Conservation (phyloP, 2,329 filamentous ascomycete species). For the Phialophora expanda region DNA sequence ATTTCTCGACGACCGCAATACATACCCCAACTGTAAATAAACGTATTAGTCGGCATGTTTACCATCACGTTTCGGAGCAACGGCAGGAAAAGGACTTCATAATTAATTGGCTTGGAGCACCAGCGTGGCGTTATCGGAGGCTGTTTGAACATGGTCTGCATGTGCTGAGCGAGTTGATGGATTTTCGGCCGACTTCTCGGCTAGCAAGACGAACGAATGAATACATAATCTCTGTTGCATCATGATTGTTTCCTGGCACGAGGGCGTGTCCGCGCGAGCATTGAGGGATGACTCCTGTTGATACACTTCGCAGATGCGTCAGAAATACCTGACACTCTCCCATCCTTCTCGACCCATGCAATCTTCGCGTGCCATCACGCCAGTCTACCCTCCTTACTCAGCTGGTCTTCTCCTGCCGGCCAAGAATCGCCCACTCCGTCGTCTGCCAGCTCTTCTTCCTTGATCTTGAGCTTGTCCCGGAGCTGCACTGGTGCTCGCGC, state of each 20-base stretch:
- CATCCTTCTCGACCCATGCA: background rate
- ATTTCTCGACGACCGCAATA: background rate
- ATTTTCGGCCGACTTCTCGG: background rate
- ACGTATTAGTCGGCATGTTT: background rate
- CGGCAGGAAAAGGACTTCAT: background rate
- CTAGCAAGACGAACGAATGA: background rate
- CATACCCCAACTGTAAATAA: background rate
- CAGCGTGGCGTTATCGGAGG: background rate
- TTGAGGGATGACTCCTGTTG: too few species aligned
- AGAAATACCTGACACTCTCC: too few species aligned
- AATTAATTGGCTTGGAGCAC: background rate
- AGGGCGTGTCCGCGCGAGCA: too few species aligned
- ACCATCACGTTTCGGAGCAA: background rate
- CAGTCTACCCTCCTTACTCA: background rate
- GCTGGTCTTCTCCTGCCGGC: constrained; percentile 19
- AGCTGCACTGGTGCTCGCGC: background rate
- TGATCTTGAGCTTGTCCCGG: constrained; percentile 1
- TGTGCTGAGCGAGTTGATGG: background rate
- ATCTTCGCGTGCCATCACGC: background rate
- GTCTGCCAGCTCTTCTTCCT: constrained; percentile 3
- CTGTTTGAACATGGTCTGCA: background rate
- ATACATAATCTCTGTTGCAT: background rate
- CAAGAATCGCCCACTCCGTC: constrained; percentile 33
- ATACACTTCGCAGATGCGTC: too few species aligned
- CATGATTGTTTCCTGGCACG: background rate